Evolutionary conservation across 148 eudicot genomes (phyloP), one percentile per base, ranked within the genome.

Genomic region (Silene uniflora): DNA sequence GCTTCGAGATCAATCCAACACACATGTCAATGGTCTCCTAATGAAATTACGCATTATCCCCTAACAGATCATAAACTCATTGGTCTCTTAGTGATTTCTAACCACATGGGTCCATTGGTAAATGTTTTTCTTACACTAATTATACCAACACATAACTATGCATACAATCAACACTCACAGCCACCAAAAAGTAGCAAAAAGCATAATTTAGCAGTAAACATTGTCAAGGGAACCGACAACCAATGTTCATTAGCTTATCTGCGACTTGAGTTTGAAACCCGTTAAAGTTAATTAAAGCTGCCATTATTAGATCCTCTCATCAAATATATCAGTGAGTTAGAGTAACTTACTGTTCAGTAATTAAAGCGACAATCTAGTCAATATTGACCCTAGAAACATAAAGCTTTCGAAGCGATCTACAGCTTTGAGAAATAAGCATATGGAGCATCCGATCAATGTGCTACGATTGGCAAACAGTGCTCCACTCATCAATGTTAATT

Each of bases 401-500:
- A 18, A 90, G 89, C 78, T 88, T 82, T 1, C 29, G 80, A 1
- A 86, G 73, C 4, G 90, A 87, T n/a, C 94, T 90, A 14, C 63
- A 73, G 80, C 90, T 27, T 27, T 90, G 75, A 17, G 76, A 24
- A 78, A 90, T 82, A 65, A 90, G 84, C 78, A 86, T 16, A 1
- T 83, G 88, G 62, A 88, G 82, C 96, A 90, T 84, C 2, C 84
- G 89, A 39, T 87, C 88, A 0, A 88, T 64, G 23, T 77, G 73
- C 2, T 87, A 83, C 3, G 86, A 76, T 46, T 77, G 79, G 44
- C 83, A 80, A 47, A 72, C 67, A 61, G 76, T 72, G 64, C 91
- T 87, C 89, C 92, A 88, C 6, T 90, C 85, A 76, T 84, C 90
- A 80, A 90, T 83, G 81, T 88, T 27, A 1, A 27, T 27, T 27